Percentiles rank a stretch among this genome's conserved stretches.
Evolutionary conservation across 805 yeast genomes (phyloP).

Genomic region (Starmera quercuum): DNA sequence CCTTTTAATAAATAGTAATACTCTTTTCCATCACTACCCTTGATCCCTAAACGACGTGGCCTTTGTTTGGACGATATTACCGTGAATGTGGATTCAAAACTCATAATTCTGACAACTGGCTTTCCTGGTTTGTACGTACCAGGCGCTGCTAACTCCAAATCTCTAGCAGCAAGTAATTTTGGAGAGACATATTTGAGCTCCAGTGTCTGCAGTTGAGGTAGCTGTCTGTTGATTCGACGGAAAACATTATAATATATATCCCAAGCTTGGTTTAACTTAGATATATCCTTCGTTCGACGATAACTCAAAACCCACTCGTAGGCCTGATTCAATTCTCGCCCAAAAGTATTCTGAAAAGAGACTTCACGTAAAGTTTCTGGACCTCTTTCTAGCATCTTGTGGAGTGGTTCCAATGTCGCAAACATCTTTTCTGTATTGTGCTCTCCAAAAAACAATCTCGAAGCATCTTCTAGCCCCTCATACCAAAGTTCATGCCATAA

Average conservation of each 20-base stretch:
- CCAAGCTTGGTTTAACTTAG: constrained; percentile 95
- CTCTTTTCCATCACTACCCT: constrained; percentile 88
- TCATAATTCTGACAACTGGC: constrained; percentile 62
- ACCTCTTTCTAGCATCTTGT: constrained; percentile 73
- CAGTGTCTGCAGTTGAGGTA: constrained; percentile 78
- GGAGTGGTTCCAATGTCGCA: constrained; percentile 82
- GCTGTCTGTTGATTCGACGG: constrained; percentile 80
- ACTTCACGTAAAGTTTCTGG: constrained; percentile 92
- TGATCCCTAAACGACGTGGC: constrained; percentile 74
- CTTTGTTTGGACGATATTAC: constrained; percentile 94
- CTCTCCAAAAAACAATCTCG: constrained; percentile 87
- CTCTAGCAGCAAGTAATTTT: constrained; percentile 65
- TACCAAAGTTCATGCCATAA: constrained; percentile 98
- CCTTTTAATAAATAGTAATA: constrained; percentile 84
- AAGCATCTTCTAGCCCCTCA: constrained; percentile 95
- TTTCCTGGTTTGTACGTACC: constrained; percentile 88
- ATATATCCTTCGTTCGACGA: constrained; percentile 76
- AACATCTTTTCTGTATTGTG: constrained; percentile 94
- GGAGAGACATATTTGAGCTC: constrained; percentile 95
- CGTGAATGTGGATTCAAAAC: constrained; percentile 74
- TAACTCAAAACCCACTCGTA: constrained; percentile 87
- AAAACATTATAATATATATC: constrained; percentile 92
- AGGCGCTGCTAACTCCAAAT: constrained; percentile 85
- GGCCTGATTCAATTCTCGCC: constrained; percentile 87
- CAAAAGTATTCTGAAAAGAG: constrained; percentile 88